Evolutionary conservation across 1,284 basidiomycete species (phyloP).

Genomic region (Heimioporus retisporus): DNA sequence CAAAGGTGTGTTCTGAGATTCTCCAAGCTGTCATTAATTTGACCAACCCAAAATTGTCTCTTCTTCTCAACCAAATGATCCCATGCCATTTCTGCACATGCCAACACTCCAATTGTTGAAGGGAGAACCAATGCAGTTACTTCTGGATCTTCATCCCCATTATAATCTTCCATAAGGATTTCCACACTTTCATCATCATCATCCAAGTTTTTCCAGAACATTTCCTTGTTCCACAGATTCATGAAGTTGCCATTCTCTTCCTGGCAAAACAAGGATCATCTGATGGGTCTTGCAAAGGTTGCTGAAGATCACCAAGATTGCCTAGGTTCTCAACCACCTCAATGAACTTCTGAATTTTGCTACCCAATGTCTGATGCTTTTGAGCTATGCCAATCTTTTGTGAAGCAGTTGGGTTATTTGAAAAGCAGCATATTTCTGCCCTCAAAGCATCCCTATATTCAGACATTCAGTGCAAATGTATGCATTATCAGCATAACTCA

Average conservation of each 20-base stretch:
- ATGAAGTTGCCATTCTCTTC: neutral
- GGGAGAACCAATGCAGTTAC: slow-evolving; percentile 10
- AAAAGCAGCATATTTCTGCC: slow-evolving; percentile 1
- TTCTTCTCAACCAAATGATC: slow-evolving; percentile 6
- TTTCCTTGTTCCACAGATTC: neutral
- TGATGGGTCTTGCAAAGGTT: neutral
- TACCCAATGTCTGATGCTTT: slow-evolving; percentile 2
- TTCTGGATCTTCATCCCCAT: neutral
- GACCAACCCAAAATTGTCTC: slow-evolving; percentile 12
- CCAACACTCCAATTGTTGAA: neutral
- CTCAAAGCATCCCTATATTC: slow-evolving; percentile 2
- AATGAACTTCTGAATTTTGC: slow-evolving; percentile 12
- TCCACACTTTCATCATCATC: slow-evolving; percentile 7
- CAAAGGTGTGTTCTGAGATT: slow-evolving; percentile 18
- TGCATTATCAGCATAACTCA: neutral
- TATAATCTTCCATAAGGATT: neutral
- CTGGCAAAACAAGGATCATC: slow-evolving; percentile 9
- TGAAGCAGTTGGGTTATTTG: neutral
- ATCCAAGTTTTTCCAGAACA: neutral
- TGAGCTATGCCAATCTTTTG: slow-evolving; percentile 5
- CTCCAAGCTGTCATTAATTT: slow-evolving; percentile 19
- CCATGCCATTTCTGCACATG: neutral
- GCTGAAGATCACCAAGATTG: neutral
- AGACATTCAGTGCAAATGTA: too few species aligned
- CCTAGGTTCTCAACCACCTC: neutral